Evolutionary conservation across 192 early-diverging fungal species (phyloP), one percentile per base, ranked within the genome.

Genomic region (Backusella tuberculispora): DNA sequence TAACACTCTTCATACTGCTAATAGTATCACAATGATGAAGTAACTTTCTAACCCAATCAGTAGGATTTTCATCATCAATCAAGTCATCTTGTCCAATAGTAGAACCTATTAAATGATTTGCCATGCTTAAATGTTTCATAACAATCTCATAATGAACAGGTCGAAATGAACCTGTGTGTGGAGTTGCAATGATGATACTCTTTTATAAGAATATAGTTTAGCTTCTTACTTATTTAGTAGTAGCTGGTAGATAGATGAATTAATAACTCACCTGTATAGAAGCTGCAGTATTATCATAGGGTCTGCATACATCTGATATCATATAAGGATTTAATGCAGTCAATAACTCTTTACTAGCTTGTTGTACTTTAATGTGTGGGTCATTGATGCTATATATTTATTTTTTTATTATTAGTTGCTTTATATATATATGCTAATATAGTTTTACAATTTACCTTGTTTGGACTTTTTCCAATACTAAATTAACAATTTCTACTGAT

Each of bases 141-240:
- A 91, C 85, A 43, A 87, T 74, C 38, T 88, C 81, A 74, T 94
- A 94, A 50, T 95, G 92, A 8, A 79, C 83, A 37, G 90, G 81
- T 53, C 89, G 78, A 69, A 93, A 95, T 1, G 81, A 86, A 0
- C 89, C 90, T 5, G 86, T 83, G 60, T 89, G 84, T 24, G 89
- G 88, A 14, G 77, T 53, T 5, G 80, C 70, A 72, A 78, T 78
- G 17, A 82, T 80, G 10, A 82, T 64, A 14, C 38, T 73, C 78
- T 76, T 76, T 53, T 15, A 71, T 48, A 38, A 19, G 7, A 12
- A 69, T 69, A 56, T 17, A 42, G 6, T 70, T 48, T 41, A 40
- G 34, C 17, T n/a, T 12, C 50, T 56, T 7, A 50, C 53, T 6
- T 71, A 40, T 53, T 34, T 72, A n/a, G 29, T 72, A 43, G 40